These are phyloP conservation scores for Coelastrella sp. DNA, from an alignment of 139 green algal species.

Conservation along the genomic window DNA sequence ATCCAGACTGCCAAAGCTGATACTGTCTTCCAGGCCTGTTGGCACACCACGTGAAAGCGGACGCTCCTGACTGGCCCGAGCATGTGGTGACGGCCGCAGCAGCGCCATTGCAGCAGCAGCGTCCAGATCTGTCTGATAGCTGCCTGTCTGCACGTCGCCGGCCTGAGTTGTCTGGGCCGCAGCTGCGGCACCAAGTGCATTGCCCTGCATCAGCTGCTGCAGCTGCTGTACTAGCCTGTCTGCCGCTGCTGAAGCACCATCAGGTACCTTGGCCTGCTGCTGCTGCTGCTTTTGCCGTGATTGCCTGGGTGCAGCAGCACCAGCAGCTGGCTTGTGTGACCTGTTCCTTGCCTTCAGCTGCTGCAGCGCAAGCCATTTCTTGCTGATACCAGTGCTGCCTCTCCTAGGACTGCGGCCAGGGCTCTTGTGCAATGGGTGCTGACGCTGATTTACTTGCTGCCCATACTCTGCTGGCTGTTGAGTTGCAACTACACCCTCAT, in stretches of 20 bases:
- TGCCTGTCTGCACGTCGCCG: too few relatives aligned
- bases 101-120: conserved; percentile 23
- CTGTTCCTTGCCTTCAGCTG: conserved; percentile 28
- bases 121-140: conserved; percentile 1
- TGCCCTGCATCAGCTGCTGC: conserved; percentile 5
- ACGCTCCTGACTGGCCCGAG: not conserved
- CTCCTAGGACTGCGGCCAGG: conserved; percentile 10
- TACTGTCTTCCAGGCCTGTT: not conserved
- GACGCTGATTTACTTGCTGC: not conserved
- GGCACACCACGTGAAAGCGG: not conserved
- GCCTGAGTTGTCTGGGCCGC: too few relatives aligned
- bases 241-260: not conserved
- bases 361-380: conserved; percentile 11
- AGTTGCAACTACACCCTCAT: not conserved
- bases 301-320: not conserved
- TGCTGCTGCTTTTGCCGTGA: not conserved
- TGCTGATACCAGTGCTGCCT: not conserved
- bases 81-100: not conserved
- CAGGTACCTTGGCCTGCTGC: not conserved
- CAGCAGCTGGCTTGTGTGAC: not conserved
- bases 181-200: not conserved
- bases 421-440: not conserved
- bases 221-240: not conserved
- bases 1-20: not conserved
- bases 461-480: not conserved